Evolutionary conservation across 2,329 filamentous ascomycete genomes (phyloP).

Genomic region (Botrytis cinerea): DNA sequence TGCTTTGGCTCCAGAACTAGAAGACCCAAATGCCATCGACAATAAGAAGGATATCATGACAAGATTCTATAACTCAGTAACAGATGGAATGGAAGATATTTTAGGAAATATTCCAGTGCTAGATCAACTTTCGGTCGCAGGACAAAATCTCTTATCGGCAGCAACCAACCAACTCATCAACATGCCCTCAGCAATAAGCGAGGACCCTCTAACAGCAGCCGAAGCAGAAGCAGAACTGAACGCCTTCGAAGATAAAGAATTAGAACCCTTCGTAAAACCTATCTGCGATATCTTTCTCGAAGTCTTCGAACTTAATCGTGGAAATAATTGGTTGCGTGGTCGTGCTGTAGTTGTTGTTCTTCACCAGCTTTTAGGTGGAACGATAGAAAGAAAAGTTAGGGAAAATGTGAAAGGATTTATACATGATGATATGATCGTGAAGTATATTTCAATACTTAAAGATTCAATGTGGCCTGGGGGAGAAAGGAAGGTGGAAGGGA

Average conservation of each 20-base stretch:
- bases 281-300: slow-evolving; percentile 98
- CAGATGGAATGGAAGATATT: slow-evolving; percentile 97
- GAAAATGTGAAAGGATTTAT: slow-evolving; percentile 75
- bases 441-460: slow-evolving; percentile 72
- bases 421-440: slow-evolving; percentile 76
- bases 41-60: slow-evolving; percentile 87
- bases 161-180: slow-evolving; percentile 65
- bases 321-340: slow-evolving; percentile 96
- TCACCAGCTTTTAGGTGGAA: slow-evolving; percentile 92
- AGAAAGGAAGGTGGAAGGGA: slow-evolving; percentile 50
- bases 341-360: slow-evolving; percentile 94
- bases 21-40: slow-evolving; percentile 55
- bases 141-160: slow-evolving; percentile 84
- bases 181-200: slow-evolving; percentile 53
- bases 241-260: slow-evolving; percentile 85
- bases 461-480: slow-evolving; percentile 83
- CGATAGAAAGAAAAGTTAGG: slow-evolving; percentile 91
- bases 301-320: slow-evolving; percentile 88
- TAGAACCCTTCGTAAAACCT: slow-evolving; percentile 95
- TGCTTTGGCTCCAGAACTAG: slow-evolving; percentile 66
- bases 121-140: slow-evolving; percentile 89
- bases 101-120: slow-evolving; percentile 93
- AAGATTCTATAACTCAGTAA: slow-evolving; percentile 92
- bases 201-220: slow-evolving; percentile 55
- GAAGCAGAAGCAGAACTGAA: slow-evolving; percentile 94